Evolutionary conservation across 768 basidiomycete genomes (phyloP).

Genomic region (Punctularia strigosozonata): DNA sequence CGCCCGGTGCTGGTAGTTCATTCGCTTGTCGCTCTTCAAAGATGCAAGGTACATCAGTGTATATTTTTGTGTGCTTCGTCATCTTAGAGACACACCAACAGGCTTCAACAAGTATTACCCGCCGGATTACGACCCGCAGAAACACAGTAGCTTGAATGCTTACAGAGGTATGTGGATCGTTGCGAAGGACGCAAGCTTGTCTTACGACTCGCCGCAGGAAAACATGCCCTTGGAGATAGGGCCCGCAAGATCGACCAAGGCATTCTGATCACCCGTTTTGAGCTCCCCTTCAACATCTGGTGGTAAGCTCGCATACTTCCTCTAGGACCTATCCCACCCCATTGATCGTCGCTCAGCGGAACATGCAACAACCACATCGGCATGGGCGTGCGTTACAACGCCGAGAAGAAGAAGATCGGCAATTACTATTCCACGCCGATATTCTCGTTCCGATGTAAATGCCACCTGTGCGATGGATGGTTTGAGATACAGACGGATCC

Average conservation of each 20-base stretch:
- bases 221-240: constrained; percentile 87
- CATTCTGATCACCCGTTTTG: constrained; percentile 90
- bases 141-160: constrained; percentile 62
- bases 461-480: constrained; percentile 92
- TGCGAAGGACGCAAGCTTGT: not conserved
- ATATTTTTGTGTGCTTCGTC: no score
- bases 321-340: constrained; percentile 1
- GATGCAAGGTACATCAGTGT: no score
- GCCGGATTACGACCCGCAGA: constrained; percentile 60
- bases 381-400: constrained; percentile 99
- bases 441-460: constrained; percentile 94
- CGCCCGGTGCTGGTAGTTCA: no score
- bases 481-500: constrained; percentile 98
- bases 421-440: constrained; percentile 93
- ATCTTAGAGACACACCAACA: no score
- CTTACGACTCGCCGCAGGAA: constrained; percentile 38
- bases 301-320: constrained; percentile 42
- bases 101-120: constrained; percentile 78
- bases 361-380: constrained; percentile 96
- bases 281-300: constrained; percentile 94
- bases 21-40: no score
- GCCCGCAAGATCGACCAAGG: constrained; percentile 95
- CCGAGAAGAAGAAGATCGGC: constrained; percentile 96
- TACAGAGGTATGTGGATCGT: constrained; percentile 40
- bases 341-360: constrained; percentile 38